A percentile compares a stretch with the other conserved stretches of the same genome.
Evolutionary conservation across 345 rosid genomes (phyloP).

Genomic region (Brassica nigra): DNA sequence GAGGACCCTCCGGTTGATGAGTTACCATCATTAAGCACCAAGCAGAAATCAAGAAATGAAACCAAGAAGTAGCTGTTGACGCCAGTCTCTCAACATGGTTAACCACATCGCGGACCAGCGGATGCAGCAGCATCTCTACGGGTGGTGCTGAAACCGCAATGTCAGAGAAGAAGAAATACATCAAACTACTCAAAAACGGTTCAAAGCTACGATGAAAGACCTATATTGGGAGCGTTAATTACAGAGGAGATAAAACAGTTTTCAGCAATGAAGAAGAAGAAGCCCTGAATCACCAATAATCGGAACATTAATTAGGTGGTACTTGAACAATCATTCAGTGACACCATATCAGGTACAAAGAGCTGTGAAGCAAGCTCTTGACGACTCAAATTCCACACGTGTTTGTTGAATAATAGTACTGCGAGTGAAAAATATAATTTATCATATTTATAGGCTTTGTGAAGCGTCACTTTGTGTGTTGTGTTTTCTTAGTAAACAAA

Average conservation of each 20-base stretch:
- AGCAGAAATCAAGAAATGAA: constrained; percentile 44
- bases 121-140: constrained; percentile 31
- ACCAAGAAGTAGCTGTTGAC: constrained; percentile 62
- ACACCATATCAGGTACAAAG: constrained; percentile 54
- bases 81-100: constrained; percentile 95
- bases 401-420: not conserved
- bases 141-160: constrained; percentile 25
- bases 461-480: not conserved
- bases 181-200: constrained; percentile 51
- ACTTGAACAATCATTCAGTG: constrained; percentile 56
- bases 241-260: constrained; percentile 77
- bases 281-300: constrained; percentile 79
- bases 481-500: not conserved
- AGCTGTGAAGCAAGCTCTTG: constrained; percentile 47
- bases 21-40: constrained; percentile 40
- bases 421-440: constrained; percentile 11
- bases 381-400: not conserved
- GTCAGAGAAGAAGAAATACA: constrained; percentile 45
- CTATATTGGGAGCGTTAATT: constrained; percentile 72
- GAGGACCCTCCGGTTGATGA: not conserved
- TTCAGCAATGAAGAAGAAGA: constrained; percentile 57
- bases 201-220: constrained; percentile 70
- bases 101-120: constrained; percentile 46
- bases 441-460: constrained; percentile 17
- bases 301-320: constrained; percentile 67